Conservation (phyloP, 129 eudicot genomes). For the Chrysanthemum lavandulifolium region DNA sequence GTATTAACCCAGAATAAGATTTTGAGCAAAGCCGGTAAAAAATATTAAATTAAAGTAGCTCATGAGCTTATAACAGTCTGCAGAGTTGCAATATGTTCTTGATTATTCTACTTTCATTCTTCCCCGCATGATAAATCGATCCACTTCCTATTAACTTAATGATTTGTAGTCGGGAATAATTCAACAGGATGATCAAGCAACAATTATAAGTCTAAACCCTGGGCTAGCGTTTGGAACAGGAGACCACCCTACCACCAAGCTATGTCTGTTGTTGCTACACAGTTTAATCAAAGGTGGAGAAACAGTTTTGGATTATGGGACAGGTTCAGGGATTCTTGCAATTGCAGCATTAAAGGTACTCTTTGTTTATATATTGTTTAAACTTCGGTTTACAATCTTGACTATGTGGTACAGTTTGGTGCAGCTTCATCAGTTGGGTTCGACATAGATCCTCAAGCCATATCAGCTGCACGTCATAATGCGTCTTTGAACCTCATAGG, state of each 20-base stretch:
- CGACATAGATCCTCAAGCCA: constrained; percentile 88
- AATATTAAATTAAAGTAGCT: constrained; percentile 3
- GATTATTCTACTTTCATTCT: not conserved
- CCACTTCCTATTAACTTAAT: constrained; percentile 2
- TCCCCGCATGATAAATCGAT: too few species aligned
- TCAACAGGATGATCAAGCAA: constrained; percentile 61
- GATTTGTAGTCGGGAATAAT: not conserved
- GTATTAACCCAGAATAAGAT: not conserved
- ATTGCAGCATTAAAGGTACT: constrained; percentile 83
- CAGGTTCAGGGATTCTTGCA: constrained; percentile 93
- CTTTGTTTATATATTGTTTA: not conserved
- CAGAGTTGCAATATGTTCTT: not conserved
- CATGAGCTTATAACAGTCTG: not conserved
- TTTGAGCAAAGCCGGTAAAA: not conserved
- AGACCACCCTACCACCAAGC: constrained; percentile 88
- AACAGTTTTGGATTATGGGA: constrained; percentile 81
- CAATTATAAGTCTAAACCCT: constrained; percentile 71
- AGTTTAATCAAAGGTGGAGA: constrained; percentile 75
- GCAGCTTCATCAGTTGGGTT: constrained; percentile 74
- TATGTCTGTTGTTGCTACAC: constrained; percentile 71
- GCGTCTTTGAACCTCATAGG: constrained; percentile 66
- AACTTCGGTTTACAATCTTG: not conserved
- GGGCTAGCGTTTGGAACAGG: constrained; percentile 98
- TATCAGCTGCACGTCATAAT: constrained; percentile 67
- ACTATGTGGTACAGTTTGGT: constrained; percentile 61